Conservation (phyloP, 176 grass and related monocot species). For the Eremochloa ophiuroides region DNA sequence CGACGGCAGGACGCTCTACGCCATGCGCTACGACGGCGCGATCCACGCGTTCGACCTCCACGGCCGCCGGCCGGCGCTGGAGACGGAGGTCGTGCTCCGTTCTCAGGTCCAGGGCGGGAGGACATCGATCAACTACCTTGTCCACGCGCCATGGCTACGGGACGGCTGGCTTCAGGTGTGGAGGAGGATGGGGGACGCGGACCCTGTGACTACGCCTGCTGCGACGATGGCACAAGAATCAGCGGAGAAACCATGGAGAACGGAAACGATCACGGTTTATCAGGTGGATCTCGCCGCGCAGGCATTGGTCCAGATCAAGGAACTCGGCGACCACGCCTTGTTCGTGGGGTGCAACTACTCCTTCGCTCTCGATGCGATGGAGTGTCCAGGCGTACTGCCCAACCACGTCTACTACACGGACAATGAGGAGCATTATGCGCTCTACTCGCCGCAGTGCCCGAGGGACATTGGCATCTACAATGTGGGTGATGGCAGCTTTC, state of each 20-base stretch:
- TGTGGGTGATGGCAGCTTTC: slow-evolving; percentile 3
- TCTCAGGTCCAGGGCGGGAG: not conserved
- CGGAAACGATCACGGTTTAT: not conserved
- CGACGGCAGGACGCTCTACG: no score
- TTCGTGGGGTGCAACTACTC: not conserved
- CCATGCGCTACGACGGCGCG: no score
- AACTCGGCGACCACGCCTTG: not conserved
- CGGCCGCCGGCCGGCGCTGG: not conserved
- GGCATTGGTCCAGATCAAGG: not conserved
- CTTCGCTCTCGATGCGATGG: not conserved
- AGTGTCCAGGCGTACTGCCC: not conserved
- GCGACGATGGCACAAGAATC: not conserved
- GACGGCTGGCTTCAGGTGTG: not conserved
- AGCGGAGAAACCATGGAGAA: not conserved
- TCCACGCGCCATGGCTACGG: not conserved
- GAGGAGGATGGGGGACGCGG: not conserved
- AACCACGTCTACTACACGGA: no score
- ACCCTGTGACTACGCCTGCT: no score
- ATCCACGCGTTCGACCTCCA: no score
- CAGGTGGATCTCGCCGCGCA: not conserved
- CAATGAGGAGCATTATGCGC: not conserved
- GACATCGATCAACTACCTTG: not conserved
- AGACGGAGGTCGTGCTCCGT: not conserved
- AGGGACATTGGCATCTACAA: slow-evolving; percentile 9
- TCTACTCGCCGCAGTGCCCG: not conserved